Conservation (phyloP, 2,329 filamentous ascomycete species). For the Trichoderma afroharzianum region DNA sequence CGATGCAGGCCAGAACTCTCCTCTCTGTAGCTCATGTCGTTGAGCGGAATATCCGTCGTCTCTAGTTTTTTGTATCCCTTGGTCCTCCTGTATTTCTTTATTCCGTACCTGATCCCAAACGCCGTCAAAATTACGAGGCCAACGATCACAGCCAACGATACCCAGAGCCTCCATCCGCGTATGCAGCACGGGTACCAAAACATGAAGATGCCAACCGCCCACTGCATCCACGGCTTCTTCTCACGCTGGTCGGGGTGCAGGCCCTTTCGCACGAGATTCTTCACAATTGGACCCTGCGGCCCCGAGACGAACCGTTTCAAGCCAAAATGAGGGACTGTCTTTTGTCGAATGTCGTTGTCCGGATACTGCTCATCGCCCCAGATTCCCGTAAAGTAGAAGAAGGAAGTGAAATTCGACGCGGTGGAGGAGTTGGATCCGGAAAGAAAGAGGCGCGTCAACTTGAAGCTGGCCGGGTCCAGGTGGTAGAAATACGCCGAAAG, state of each 20-base stretch:
- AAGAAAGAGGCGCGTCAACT: neutral
- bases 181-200: neutral
- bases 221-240: neutral
- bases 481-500: constrained; percentile 6
- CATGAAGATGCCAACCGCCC: neutral
- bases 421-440: neutral
- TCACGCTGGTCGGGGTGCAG: neutral
- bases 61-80: constrained; percentile 5
- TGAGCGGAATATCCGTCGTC: neutral
- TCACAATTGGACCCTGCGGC: neutral
- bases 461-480: neutral
- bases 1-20: neutral
- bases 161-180: neutral
- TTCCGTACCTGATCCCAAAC: neutral
- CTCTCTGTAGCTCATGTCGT: neutral
- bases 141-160: neutral
- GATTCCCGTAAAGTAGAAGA: constrained; percentile 4
- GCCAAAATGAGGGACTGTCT: neutral
- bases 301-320: neutral
- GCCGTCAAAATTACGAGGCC: neutral
- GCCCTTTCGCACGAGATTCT: neutral
- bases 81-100: neutral
- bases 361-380: constrained; percentile 1
- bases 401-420: neutral
- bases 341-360: neutral